A percentile compares a stretch with the other conserved stretches of the same genome.
phyloP scores from a whole-genome alignment of 352 stramenopile genomes.

The Globisporangium alternatum region DNA sequence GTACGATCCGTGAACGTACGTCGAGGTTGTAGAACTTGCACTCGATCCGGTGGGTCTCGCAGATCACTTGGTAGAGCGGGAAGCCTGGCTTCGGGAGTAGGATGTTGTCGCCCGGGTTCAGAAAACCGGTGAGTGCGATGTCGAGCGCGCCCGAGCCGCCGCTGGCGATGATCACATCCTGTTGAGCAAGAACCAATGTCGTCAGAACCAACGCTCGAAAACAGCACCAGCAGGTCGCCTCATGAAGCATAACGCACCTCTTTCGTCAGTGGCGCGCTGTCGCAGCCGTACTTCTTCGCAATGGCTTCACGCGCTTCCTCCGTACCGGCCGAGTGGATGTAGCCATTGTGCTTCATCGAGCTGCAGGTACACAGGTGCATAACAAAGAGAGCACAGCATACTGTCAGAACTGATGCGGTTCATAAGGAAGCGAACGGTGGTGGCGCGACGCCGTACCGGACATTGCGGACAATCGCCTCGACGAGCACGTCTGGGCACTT shows the following conservation, averaged over 20 bases:
- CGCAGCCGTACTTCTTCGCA: conserved; percentile 73
- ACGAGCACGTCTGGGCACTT: conserved; percentile 87
- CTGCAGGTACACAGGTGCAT: conserved; percentile 18
- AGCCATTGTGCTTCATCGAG: conserved; percentile 88
- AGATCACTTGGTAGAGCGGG: conserved; percentile 94
- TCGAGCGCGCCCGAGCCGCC: conserved; percentile 94
- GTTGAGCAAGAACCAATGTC: background rate
- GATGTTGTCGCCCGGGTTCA: conserved; percentile 91
- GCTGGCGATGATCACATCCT: conserved; percentile 92
- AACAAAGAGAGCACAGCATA: background rate
- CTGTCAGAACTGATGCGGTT: background rate
- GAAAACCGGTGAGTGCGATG: conserved; percentile 86
- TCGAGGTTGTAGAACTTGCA: conserved; percentile 90
- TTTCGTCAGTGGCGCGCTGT: conserved; percentile 57
- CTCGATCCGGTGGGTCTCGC: conserved; percentile 88
- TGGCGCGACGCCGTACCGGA: conserved; percentile 24
- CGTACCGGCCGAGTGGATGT: conserved; percentile 91
- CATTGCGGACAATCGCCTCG: conserved; percentile 65
- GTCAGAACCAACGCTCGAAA: background rate
- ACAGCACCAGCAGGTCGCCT: background rate
- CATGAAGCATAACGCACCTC: conserved; percentile 35
- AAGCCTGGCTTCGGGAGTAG: conserved; percentile 94
- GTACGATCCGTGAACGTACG: conserved; percentile 17
- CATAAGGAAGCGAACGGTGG: background rate
- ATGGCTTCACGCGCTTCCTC: conserved; percentile 86